These are phyloP conservation scores for Spathaspora boniae DNA, from an alignment of 805 yeast genomes.

Conservation along the genomic window DNA sequence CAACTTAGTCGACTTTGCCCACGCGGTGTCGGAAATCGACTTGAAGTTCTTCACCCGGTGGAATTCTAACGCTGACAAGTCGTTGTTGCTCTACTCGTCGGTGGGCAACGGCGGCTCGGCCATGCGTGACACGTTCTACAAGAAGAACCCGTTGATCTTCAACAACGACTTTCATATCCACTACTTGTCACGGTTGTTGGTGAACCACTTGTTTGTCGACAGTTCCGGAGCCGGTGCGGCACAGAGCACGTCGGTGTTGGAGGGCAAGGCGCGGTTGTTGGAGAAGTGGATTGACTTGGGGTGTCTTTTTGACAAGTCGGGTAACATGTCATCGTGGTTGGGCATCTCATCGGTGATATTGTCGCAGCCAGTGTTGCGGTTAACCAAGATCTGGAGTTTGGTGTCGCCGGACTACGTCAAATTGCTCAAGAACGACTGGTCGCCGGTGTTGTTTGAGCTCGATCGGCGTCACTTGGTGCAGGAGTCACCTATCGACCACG, in stretches of 20 bases:
- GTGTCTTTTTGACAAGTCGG: constrained; percentile 66
- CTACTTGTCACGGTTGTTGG: constrained; percentile 67
- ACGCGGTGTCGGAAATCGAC: constrained; percentile 65
- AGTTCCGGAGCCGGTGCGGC: constrained; percentile 16
- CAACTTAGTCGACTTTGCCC: constrained; percentile 53
- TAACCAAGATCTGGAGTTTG: constrained; percentile 69
- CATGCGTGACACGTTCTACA: constrained; percentile 35
- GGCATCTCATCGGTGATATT: constrained; percentile 83
- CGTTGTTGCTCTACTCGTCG: constrained; percentile 60
- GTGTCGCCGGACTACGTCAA: constrained; percentile 60
- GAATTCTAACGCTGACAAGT: constrained; percentile 79
- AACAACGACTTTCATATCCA: constrained; percentile 66
- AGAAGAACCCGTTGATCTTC: constrained; percentile 73
- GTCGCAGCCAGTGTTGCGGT: constrained; percentile 75
- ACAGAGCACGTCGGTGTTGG: constrained; percentile 18
- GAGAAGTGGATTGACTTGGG: constrained; percentile 88
- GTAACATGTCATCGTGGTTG: constrained; percentile 93
- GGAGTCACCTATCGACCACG: constrained; percentile 13
- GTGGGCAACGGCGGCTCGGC: constrained; percentile 18
- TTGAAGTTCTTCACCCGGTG: constrained; percentile 61
- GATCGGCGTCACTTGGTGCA: constrained; percentile 65
- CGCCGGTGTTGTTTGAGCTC: constrained; percentile 85
- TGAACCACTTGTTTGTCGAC: constrained; percentile 65
- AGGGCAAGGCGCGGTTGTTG: constrained; percentile 59
- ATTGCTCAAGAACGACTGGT: constrained; percentile 77